Percentiles rank a stretch among this genome's conserved stretches.
phyloP scores from a whole-genome alignment of 2,329 filamentous ascomycete genomes.

The Rhynchosporium graminicola region DNA sequence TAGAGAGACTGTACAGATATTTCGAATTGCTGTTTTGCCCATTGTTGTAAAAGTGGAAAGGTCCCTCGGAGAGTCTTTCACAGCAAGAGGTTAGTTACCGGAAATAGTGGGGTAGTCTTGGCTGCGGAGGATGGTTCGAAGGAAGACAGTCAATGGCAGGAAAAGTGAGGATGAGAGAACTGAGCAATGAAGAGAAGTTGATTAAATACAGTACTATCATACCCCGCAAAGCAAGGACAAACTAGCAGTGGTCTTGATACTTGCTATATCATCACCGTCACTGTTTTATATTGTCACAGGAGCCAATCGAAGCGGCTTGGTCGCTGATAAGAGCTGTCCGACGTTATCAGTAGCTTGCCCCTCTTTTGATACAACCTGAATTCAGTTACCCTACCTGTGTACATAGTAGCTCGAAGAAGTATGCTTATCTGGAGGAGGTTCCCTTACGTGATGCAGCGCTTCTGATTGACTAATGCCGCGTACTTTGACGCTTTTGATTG shows the following conservation, averaged over 20 bases:
- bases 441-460: conserved; percentile 6
- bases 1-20: conserved; percentile 71
- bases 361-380: conserved; percentile 11
- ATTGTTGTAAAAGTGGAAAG: conserved; percentile 39
- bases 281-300: conserved; percentile 7
- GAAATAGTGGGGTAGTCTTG: conserved; percentile 6
- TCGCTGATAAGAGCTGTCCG: conserved; percentile 17
- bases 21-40: conserved; percentile 62
- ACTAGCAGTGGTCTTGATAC: neutral
- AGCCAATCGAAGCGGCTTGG: conserved; percentile 2
- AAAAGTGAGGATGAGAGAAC: neutral
- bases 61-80: neutral
- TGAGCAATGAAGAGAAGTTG: neutral
- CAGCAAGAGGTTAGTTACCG: too few species aligned
- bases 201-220: neutral
- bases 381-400: neutral
- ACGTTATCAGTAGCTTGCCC: conserved; percentile 12
- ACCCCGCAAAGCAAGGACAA: conserved; percentile 16
- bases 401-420: neutral
- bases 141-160: neutral
- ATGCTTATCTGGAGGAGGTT: neutral
- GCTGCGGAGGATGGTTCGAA: neutral
- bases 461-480: conserved; percentile 2
- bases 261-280: neutral
- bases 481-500: neutral